phyloP scores from a whole-genome alignment of 2,329 filamentous ascomycete genomes.

The Alternaria incomplexa region DNA sequence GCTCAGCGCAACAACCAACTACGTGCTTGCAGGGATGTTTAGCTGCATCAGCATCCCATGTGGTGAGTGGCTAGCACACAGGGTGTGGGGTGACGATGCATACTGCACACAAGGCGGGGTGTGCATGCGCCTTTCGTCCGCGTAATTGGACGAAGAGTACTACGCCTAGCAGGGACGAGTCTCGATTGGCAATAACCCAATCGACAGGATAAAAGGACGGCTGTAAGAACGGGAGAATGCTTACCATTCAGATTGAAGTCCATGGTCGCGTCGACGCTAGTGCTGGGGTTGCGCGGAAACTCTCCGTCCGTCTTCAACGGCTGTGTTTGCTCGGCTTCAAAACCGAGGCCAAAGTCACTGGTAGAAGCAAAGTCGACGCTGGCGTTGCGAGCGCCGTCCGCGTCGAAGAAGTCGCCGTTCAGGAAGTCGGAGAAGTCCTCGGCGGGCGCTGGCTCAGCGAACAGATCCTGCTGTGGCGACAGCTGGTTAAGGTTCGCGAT shows the following conservation, averaged over 20 bases:
- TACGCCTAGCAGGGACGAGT: constrained; percentile 17
- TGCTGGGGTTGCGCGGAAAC: constrained; percentile 18
- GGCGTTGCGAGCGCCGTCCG: constrained; percentile 58
- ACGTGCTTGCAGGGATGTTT: constrained; percentile 45
- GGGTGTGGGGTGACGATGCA: constrained; percentile 37
- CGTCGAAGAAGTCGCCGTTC: constrained; percentile 68
- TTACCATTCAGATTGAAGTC: constrained; percentile 46
- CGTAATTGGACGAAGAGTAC: constrained; percentile 32
- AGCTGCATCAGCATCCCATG: constrained; percentile 21
- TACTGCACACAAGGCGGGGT: constrained; percentile 35
- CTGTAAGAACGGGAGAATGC: constrained; percentile 18
- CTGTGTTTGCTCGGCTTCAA: constrained; percentile 29
- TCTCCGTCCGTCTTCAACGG: constrained; percentile 18
- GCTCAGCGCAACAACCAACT: constrained; percentile 34
- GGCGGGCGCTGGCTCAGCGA: constrained; percentile 48
- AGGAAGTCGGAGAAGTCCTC: constrained; percentile 62
- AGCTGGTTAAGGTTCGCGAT: constrained; percentile 82
- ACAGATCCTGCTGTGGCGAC: constrained; percentile 50
- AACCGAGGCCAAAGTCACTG: constrained; percentile 38
- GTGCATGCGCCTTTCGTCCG: constrained; percentile 22
- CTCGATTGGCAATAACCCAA: constrained; percentile 12
- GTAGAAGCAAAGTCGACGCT: constrained; percentile 33
- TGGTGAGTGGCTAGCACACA: constrained; percentile 32
- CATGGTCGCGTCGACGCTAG: constrained; percentile 35
- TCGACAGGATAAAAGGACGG: constrained; percentile 9